These are phyloP conservation scores for Filobasidium floriforme DNA, from an alignment of 768 basidiomycete genomes.

Conservation along the genomic window DNA sequence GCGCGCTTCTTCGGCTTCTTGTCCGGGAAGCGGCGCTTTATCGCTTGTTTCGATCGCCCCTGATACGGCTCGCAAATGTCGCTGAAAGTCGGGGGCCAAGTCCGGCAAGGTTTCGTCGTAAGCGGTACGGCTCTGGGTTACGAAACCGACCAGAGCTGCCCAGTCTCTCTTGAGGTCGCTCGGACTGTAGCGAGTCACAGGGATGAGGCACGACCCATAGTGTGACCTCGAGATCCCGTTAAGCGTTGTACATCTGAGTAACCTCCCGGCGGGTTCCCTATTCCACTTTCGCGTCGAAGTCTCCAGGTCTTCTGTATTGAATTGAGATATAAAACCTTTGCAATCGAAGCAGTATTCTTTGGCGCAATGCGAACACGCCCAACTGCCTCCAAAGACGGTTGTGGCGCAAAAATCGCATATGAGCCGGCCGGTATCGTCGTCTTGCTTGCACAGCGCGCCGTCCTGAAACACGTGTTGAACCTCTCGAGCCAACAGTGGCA, in stretches of 20 bases:
- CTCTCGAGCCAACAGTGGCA: conserved; percentile 37
- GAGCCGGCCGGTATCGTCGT: conserved; percentile 73
- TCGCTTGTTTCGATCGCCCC: neutral
- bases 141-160: conserved; percentile 17
- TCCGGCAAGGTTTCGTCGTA: neutral
- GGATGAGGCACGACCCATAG: conserved; percentile 5
- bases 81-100: neutral
- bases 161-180: neutral
- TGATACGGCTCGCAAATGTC: conserved; percentile 7
- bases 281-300: conserved; percentile 56
- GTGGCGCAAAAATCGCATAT: conserved; percentile 91
- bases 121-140: conserved; percentile 2
- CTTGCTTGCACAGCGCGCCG: conserved; percentile 60
- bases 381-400: conserved; percentile 78
- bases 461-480: conserved; percentile 48
- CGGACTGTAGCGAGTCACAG: neutral
- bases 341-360: conserved; percentile 84
- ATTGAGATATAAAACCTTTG: conserved; percentile 52
- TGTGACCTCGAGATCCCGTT: conserved; percentile 29
- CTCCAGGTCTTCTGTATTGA: conserved; percentile 52
- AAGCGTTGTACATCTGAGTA: conserved; percentile 60
- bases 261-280: conserved; percentile 52
- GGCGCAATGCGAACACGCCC: conserved; percentile 86
- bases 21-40: neutral
- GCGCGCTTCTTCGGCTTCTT: conserved; percentile 11